A percentile compares a stretch with the other conserved stretches of the same genome.
Evolutionary conservation across 345 rosid species (phyloP).

Genomic region (Laguncularia racemosa): DNA sequence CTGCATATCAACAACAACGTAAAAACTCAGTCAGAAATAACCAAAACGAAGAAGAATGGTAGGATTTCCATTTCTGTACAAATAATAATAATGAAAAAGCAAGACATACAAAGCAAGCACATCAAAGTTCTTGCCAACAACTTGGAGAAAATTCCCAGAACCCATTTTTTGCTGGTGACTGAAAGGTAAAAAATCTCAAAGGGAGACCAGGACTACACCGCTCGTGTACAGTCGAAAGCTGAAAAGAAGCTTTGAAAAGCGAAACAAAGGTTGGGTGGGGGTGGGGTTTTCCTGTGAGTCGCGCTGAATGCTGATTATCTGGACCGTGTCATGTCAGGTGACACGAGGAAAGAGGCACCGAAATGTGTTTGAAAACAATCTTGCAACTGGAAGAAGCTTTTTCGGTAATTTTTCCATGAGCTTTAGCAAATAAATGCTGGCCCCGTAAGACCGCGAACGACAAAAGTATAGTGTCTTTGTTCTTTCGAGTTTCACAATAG

Average conservation of each 20-base stretch:
- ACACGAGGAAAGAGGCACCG: conserved; percentile 59
- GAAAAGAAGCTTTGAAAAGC: conserved; percentile 4
- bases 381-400: too few species aligned
- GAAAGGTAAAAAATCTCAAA: background rate
- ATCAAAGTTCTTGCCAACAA: conserved; percentile 64
- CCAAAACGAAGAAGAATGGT: background rate
- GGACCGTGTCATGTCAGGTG: conserved; percentile 3
- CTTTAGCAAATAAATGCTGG: too few species aligned
- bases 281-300: conserved; percentile 5
- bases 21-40: background rate
- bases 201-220: background rate
- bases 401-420: too few species aligned
- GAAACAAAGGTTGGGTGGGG: conserved; percentile 11
- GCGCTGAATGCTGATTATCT: too few species aligned
- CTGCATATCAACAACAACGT: conserved; percentile 24
- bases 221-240: too few species aligned
- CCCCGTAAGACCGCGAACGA: too few species aligned
- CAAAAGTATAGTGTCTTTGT: too few species aligned
- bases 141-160: conserved; percentile 53
- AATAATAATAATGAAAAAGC: too few species aligned
- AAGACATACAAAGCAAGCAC: conserved; percentile 61
- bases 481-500: too few species aligned
- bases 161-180: conserved; percentile 12
- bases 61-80: background rate
- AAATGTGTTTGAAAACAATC: conserved; percentile 8